Percentiles rank a stretch among this genome's conserved stretches.
Evolutionary conservation across 306 rosid species (phyloP).

Genomic region (Vicia sativa): DNA sequence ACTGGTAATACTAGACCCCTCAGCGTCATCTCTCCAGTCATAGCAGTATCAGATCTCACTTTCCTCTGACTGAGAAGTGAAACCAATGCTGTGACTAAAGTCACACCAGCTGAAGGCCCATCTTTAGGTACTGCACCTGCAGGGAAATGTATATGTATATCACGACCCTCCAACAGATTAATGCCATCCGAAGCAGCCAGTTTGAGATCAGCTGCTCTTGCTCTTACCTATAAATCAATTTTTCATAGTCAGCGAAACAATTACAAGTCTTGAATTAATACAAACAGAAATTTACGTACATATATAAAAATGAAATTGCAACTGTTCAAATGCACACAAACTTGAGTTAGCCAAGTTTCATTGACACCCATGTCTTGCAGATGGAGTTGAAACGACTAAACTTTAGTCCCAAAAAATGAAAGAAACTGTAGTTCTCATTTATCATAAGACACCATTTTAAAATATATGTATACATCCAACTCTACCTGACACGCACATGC

Average conservation of each 20-base stretch:
- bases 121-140: conserved; percentile 99
- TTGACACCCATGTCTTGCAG: conserved; percentile 10
- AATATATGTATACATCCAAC: conserved; percentile 1
- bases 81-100: conserved; percentile 94
- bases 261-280: conserved; percentile 31
- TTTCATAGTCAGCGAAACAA: conserved; percentile 39
- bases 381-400: conserved; percentile 24
- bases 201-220: conserved; percentile 78
- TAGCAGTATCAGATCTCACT: conserved; percentile 93
- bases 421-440: conserved; percentile 1
- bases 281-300: background rate
- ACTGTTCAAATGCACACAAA: conserved; percentile 23
- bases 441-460: background rate
- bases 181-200: conserved; percentile 65
- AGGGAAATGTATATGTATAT: conserved; percentile 95
- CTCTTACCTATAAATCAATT: conserved; percentile 65
- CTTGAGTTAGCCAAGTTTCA: conserved; percentile 24
- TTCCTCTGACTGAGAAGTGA: conserved; percentile 78
- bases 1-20: conserved; percentile 98
- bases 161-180: conserved; percentile 85
- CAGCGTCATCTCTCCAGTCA: conserved; percentile 99
- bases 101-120: conserved; percentile 99
- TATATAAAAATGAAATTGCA: conserved; percentile 19
- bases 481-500: background rate
- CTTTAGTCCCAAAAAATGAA: conserved; percentile 11